Conservation (phyloP, 2,329 filamentous ascomycete species). For the Lizonia empirigonia region DNA sequence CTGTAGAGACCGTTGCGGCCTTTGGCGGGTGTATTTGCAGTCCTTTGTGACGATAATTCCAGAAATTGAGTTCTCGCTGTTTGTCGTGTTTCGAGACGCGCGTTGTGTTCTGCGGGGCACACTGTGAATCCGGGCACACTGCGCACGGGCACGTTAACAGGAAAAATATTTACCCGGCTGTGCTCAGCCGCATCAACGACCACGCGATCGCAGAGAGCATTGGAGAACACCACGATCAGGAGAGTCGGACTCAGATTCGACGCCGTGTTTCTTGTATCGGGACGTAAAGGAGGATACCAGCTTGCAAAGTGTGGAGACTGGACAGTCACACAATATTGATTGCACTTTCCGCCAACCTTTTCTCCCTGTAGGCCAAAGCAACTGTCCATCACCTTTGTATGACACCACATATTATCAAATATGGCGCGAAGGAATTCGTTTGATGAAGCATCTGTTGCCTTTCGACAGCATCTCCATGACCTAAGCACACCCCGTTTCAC, state of each 20-base stretch:
- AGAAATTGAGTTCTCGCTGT: too few relatives aligned
- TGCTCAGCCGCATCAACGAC: background rate
- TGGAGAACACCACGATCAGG: background rate
- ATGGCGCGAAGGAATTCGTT: conserved; percentile 33
- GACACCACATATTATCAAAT: too few relatives aligned
- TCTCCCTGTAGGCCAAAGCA: too few relatives aligned
- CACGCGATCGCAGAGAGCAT: background rate
- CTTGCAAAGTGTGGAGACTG: background rate
- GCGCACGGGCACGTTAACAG: too few relatives aligned
- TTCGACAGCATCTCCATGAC: conserved; percentile 67
- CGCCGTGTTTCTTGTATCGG: background rate
- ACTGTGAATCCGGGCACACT: too few relatives aligned
- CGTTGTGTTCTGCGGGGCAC: too few relatives aligned
- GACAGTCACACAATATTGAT: background rate
- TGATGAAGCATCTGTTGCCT: conserved; percentile 45
- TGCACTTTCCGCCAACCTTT: too few relatives aligned
- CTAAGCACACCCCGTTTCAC: conserved; percentile 66
- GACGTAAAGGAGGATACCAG: background rate
- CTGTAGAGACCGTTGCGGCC: too few relatives aligned
- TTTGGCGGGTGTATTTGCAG: too few relatives aligned
- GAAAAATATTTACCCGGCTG: conserved; percentile 4
- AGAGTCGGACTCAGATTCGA: background rate
- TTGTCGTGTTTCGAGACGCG: too few relatives aligned
- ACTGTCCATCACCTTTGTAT: too few relatives aligned
- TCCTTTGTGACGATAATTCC: too few relatives aligned